These are phyloP conservation scores for Meyerozyma athensensis DNA, from an alignment of 1,139 yeast species.

Conservation along the genomic window DNA sequence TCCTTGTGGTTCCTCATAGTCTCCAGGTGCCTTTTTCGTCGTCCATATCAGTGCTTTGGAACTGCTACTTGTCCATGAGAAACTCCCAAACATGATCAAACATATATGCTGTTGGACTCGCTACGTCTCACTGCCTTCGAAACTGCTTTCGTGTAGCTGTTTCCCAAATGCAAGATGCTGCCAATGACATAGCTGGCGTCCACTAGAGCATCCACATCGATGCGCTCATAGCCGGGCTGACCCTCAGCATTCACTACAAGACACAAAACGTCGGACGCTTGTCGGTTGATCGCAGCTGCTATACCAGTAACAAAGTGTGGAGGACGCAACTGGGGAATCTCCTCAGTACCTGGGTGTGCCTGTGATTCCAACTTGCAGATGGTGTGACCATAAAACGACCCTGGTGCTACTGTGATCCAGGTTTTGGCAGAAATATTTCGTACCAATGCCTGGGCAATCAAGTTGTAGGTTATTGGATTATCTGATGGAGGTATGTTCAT, in stretches of 20 bases:
- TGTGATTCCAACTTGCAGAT: conserved; percentile 21
- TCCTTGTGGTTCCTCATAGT: conserved; percentile 69
- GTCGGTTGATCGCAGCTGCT: conserved; percentile 38
- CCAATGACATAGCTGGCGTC: conserved; percentile 1
- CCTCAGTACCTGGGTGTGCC: conserved; percentile 7
- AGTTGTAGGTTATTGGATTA: conserved; percentile 29
- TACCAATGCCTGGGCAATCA: conserved; percentile 22
- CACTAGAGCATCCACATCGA: conserved; percentile 1
- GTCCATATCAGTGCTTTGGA: conserved; percentile 87
- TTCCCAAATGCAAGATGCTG: not conserved
- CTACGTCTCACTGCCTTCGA: not conserved
- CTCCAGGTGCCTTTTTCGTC: conserved; percentile 91
- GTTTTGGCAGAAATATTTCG: conserved; percentile 11
- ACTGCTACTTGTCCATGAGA: conserved; percentile 80
- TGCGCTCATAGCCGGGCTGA: conserved; percentile 46
- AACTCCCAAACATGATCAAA: conserved; percentile 29
- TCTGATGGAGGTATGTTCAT: conserved; percentile 11
- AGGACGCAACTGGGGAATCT: conserved; percentile 40
- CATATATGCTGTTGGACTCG: conserved; percentile 5
- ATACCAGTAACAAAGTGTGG: conserved; percentile 56
- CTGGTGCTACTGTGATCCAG: conserved; percentile 35
- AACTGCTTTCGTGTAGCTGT: not conserved
- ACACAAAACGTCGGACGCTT: conserved; percentile 13
- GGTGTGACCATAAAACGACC: conserved; percentile 29
- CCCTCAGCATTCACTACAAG: conserved; percentile 52